These are phyloP conservation scores for Ambrosia hybrid DNA, from an alignment of 140 eudicot species.

Conservation along the genomic window DNA sequence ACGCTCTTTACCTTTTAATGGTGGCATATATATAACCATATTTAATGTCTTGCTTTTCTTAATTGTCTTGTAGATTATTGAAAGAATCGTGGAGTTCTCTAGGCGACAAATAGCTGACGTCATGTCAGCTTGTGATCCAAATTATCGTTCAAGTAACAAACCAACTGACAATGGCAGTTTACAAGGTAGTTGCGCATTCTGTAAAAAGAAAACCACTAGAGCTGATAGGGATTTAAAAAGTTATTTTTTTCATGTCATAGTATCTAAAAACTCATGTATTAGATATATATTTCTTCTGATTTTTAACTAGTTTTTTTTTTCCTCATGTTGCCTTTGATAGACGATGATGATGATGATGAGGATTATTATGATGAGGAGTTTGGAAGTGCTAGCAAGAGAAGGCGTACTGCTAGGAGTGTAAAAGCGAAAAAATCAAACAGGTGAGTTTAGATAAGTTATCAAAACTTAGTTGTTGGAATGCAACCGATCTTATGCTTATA, in stretches of 20 bases:
- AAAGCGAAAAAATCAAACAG: slow-evolving; percentile 68
- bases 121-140: slow-evolving; percentile 83
- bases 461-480: slow-evolving; percentile 2
- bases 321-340: slow-evolving; percentile 25
- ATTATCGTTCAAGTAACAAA: slow-evolving; percentile 69
- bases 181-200: slow-evolving; percentile 52
- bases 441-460: slow-evolving; percentile 35
- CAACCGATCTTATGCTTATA: slow-evolving; percentile 21
- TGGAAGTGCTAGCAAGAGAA: slow-evolving; percentile 81
- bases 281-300: slow-evolving; percentile 13
- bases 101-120: slow-evolving; percentile 80
- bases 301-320: background rate
- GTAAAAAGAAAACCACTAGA: slow-evolving; percentile 13
- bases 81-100: slow-evolving; percentile 88
- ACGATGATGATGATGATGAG: slow-evolving; percentile 43
- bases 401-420: slow-evolving; percentile 67
- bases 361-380: slow-evolving; percentile 59
- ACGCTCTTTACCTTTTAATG: slow-evolving; percentile 8
- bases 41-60: slow-evolving; percentile 16
- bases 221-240: background rate
- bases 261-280: slow-evolving; percentile 4
- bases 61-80: slow-evolving; percentile 61
- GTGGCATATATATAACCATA: slow-evolving; percentile 7
- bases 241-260: slow-evolving; percentile 16
- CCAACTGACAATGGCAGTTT: slow-evolving; percentile 56